phyloP scores from a whole-genome alignment of 2,329 filamentous ascomycete species.

The Epichloe sibirici region DNA sequence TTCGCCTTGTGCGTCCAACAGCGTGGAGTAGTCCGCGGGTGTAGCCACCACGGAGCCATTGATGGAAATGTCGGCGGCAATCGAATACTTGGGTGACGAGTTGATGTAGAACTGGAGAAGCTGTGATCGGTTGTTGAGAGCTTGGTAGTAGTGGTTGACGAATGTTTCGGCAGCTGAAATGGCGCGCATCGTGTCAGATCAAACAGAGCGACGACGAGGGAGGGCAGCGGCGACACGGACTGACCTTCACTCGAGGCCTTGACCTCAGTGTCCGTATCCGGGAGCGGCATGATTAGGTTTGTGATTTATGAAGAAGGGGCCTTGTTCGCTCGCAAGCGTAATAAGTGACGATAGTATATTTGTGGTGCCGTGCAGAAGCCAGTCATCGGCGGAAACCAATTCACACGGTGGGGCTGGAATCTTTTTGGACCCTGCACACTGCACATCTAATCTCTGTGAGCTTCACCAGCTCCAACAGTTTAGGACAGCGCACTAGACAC shows the following conservation, averaged over 20 bases:
- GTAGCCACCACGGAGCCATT: constrained; percentile 59
- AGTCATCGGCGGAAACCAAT: neutral
- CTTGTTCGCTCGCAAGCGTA: neutral
- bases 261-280: constrained; percentile 31
- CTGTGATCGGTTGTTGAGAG: constrained; percentile 51
- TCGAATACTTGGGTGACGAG: constrained; percentile 37
- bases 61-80: constrained; percentile 61
- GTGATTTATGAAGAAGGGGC: neutral
- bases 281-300: constrained; percentile 19
- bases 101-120: constrained; percentile 62
- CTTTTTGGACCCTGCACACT: neutral
- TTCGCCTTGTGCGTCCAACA: constrained; percentile 52
- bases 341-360: neutral
- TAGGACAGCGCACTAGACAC: neutral
- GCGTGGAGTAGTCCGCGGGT: constrained; percentile 51
- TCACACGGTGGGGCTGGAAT: neutral
- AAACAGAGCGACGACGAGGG: neutral
- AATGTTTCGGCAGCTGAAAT: constrained; percentile 56
- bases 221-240: neutral
- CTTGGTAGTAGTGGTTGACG: constrained; percentile 60
- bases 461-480: neutral
- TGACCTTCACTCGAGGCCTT: constrained; percentile 35
- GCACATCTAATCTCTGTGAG: neutral
- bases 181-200: neutral
- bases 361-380: neutral